Evolutionary conservation across 2,329 filamentous ascomycete genomes (phyloP).

Genomic region (Monosporascus sp.): DNA sequence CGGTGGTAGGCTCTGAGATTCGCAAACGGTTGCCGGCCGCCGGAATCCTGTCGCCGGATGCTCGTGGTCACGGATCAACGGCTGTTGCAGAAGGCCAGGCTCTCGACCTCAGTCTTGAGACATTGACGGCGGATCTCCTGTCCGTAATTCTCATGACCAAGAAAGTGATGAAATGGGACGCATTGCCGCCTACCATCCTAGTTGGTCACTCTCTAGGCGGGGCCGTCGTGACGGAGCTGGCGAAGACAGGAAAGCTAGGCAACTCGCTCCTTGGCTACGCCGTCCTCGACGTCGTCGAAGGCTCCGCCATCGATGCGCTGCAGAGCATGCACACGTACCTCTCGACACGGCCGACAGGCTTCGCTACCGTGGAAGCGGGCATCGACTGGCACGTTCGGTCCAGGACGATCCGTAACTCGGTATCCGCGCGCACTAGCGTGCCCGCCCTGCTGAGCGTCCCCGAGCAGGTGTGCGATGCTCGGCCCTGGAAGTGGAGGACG

Average conservation of each 20-base stretch:
- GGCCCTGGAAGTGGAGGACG: constrained; percentile 78
- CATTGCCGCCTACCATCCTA: constrained; percentile 69
- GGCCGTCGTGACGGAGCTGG: constrained; percentile 81
- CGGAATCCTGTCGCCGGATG: constrained; percentile 80
- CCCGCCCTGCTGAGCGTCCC: constrained; percentile 62
- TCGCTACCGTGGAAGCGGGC: constrained; percentile 69
- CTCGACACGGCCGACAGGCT: constrained; percentile 71
- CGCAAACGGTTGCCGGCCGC: constrained; percentile 70
- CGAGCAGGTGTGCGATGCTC: constrained; percentile 14
- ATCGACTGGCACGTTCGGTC: constrained; percentile 94
- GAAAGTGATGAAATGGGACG: constrained; percentile 64
- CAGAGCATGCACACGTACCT: constrained; percentile 93
- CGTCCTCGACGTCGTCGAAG: constrained; percentile 92
- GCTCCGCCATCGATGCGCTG: constrained; percentile 90
- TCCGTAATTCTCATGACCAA: constrained; percentile 64
- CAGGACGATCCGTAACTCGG: constrained; percentile 75
- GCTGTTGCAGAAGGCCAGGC: constrained; percentile 36
- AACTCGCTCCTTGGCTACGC: constrained; percentile 73
- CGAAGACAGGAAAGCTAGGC: constrained; percentile 61
- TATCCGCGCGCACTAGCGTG: constrained; percentile 82
- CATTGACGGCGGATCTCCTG: constrained; percentile 68
- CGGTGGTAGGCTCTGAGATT: constrained; percentile 72
- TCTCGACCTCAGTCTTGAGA: constrained; percentile 66
- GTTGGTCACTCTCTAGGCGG: constrained; percentile 92
- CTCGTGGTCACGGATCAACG: constrained; percentile 78